Percentiles rank a stretch among this genome's conserved stretches.
Evolutionary conservation across 2,329 filamentous ascomycete species (phyloP).

Genomic region (Phialophora tarda): DNA sequence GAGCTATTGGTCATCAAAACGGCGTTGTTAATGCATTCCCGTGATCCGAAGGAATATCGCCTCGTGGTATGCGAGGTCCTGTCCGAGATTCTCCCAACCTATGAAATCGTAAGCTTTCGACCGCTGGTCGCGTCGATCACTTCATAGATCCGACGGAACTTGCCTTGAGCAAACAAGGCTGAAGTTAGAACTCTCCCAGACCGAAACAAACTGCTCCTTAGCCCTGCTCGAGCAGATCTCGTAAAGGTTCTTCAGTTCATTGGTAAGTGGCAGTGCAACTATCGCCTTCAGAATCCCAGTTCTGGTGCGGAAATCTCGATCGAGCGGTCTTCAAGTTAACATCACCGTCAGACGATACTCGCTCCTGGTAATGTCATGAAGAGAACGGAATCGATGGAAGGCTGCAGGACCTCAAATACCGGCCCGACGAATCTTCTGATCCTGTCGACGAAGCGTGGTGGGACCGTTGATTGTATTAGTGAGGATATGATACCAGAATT

Average conservation of each 20-base stretch:
- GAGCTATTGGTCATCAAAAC: neutral
- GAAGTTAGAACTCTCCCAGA: too few species aligned
- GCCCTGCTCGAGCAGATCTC: neutral
- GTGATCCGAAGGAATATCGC: too few species aligned
- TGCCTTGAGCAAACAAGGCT: neutral
- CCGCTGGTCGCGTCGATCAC: neutral
- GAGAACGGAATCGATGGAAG: neutral
- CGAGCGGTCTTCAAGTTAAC: neutral
- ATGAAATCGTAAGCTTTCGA: neutral
- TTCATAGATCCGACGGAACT: constrained; percentile 6
- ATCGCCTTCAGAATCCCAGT: neutral
- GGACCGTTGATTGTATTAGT: neutral
- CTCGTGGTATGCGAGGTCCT: neutral
- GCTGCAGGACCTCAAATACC: neutral
- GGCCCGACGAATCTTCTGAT: neutral
- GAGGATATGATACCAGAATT: neutral
- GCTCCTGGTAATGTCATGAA: neutral
- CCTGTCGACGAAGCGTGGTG: neutral
- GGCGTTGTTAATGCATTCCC: too few species aligned
- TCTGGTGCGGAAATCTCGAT: neutral
- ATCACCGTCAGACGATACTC: neutral
- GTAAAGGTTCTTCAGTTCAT: neutral
- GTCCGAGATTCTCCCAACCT: constrained; percentile 10
- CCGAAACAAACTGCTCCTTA: too few species aligned
- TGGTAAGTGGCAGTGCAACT: neutral